A percentile compares a stretch with the other conserved stretches of the same genome.
phyloP scores from a whole-genome alignment of 1,139 yeast species.

The Hansenula lynferdii region DNA sequence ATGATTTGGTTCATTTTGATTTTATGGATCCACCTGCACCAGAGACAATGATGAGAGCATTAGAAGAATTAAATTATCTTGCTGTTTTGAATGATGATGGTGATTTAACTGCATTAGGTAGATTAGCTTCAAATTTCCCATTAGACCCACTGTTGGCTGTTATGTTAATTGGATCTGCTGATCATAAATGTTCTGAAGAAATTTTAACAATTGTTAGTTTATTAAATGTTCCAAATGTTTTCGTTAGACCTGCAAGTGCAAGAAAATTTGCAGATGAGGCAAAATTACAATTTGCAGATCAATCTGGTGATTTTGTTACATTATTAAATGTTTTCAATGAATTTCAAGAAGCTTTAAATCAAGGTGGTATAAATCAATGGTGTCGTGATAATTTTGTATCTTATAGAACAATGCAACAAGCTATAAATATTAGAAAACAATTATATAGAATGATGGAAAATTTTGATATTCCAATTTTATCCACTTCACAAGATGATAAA shows the following conservation, averaged over 20 bases:
- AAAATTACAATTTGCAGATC: constrained; percentile 83
- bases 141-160: constrained; percentile 95
- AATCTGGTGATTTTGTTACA: constrained; percentile 94
- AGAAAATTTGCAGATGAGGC: constrained; percentile 90
- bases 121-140: constrained; percentile 90
- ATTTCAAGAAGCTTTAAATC: constrained; percentile 56
- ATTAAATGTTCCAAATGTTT: constrained; percentile 90
- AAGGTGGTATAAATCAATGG: constrained; percentile 77
- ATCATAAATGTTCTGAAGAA: constrained; percentile 83
- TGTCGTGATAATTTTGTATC: constrained; percentile 87
- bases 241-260: constrained; percentile 87
- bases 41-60: constrained; percentile 98
- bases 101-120: constrained; percentile 80
- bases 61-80: constrained; percentile 89
- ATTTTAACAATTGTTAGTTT: constrained; percentile 84
- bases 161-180: constrained; percentile 83
- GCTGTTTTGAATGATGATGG: constrained; percentile 93
- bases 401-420: constrained; percentile 76
- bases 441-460: constrained; percentile 78
- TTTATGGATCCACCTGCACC: constrained; percentile 99
- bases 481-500: constrained; percentile 67
- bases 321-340: constrained; percentile 85
- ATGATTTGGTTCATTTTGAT: constrained; percentile 95
- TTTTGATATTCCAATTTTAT: constrained; percentile 65
- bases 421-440: constrained; percentile 82